Percentiles rank a stretch among this genome's conserved stretches.
Conservation (phyloP, 345 rosid species). For the Isatis tinctoria region DNA sequence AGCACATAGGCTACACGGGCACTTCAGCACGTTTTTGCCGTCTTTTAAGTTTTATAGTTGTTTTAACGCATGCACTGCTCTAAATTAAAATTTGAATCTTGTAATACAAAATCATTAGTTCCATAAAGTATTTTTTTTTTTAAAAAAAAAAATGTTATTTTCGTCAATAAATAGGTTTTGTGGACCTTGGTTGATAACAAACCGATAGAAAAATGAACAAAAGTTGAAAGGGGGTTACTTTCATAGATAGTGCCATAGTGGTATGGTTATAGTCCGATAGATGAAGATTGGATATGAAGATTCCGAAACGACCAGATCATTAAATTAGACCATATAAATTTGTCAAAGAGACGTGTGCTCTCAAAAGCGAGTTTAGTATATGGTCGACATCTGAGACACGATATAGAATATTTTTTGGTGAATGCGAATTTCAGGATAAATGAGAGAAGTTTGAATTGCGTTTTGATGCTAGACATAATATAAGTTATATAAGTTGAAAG, state of each 20-base stretch:
- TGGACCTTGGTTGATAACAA: neutral
- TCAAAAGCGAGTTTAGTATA: no score
- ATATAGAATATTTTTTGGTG: neutral
- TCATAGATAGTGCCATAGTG: no score
- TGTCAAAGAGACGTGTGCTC: no score
- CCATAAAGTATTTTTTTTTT: no score
- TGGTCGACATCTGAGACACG: neutral
- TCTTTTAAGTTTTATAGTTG: neutral
- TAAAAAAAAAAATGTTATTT: neutral
- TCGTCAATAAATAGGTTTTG: neutral
- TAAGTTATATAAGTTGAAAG: neutral
- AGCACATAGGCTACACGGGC: neutral
- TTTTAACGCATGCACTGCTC: slow-evolving; percentile 2
- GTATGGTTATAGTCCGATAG: no score
- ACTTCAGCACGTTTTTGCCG: slow-evolving; percentile 27
- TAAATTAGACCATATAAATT: no score
- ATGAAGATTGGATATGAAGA: no score
- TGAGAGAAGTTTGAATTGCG: neutral
- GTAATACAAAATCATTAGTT: neutral
- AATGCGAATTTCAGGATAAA: neutral
- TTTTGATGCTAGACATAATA: neutral
- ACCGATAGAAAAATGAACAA: no score
- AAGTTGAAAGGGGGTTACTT: no score
- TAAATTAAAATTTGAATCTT: neutral
- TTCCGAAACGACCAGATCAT: no score